Evolutionary conservation across 805 yeast genomes (phyloP).

Genomic region (Candida quercuum): DNA sequence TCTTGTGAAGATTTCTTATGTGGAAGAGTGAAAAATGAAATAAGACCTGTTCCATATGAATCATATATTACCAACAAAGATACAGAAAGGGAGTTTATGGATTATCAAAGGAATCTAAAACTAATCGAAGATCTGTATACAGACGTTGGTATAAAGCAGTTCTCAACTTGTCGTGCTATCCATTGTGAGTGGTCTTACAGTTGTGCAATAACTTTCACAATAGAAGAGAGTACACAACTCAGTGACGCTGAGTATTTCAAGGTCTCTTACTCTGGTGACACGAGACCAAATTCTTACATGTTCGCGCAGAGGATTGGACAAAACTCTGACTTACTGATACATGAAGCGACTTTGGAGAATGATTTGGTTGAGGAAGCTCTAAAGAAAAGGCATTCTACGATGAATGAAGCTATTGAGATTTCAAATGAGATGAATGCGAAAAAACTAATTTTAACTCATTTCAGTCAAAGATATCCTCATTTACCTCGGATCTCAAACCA

Average conservation of each 20-base stretch:
- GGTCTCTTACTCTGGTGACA: conserved; percentile 90
- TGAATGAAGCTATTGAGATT: conserved; percentile 76
- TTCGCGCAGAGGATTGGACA: conserved; percentile 62
- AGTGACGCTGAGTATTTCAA: conserved; percentile 38
- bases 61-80: not conserved
- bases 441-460: conserved; percentile 78
- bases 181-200: conserved; percentile 86
- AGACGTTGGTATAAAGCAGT: conserved; percentile 36
- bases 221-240: conserved; percentile 21
- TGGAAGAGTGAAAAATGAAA: conserved; percentile 30
- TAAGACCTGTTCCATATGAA: conserved; percentile 24
- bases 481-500: conserved; percentile 35
- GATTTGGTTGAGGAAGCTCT: conserved; percentile 72
- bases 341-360: conserved; percentile 90
- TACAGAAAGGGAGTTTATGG: not conserved
- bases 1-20: conserved; percentile 56
- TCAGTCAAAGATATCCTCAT: conserved; percentile 82
- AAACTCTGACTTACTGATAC: conserved; percentile 70
- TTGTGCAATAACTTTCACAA: conserved; percentile 44
- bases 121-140: conserved; percentile 32
- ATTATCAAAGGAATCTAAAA: conserved; percentile 16
- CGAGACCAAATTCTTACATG: conserved; percentile 63
- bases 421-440: conserved; percentile 67
- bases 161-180: conserved; percentile 66
- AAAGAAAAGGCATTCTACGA: conserved; percentile 80